These are phyloP conservation scores for Dinochytrium kinnereticum DNA, from an alignment of 371 early-diverging fungal species.

Conservation along the genomic window DNA sequence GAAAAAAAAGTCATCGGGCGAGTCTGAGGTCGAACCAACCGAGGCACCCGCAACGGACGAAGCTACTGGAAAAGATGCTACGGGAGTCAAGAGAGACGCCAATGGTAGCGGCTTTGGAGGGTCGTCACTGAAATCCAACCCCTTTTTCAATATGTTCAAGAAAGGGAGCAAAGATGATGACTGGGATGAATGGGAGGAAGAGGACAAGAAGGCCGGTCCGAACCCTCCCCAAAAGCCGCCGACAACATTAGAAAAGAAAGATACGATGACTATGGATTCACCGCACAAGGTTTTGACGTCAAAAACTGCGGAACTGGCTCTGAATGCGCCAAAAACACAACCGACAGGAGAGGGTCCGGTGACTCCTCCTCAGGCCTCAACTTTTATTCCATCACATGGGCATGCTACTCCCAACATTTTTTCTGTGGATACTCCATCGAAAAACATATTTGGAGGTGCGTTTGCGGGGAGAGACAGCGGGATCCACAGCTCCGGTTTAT, in stretches of 20 bases:
- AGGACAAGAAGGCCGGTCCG: not conserved
- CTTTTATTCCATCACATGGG: not conserved
- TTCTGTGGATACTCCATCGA: constrained; percentile 3
- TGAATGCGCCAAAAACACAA: too few relatives aligned
- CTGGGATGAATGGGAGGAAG: constrained; percentile 5
- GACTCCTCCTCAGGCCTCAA: not conserved
- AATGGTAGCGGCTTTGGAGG: too few relatives aligned
- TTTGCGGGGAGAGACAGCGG: constrained; percentile 27
- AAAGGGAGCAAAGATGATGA: constrained; percentile 3
- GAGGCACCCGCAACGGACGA: too few relatives aligned
- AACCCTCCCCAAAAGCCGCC: not conserved
- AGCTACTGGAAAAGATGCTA: too few relatives aligned
- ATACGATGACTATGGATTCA: too few relatives aligned
- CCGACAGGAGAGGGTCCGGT: not conserved
- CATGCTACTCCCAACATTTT: not conserved
- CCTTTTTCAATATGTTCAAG: not conserved
- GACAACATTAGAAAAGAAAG: not conserved
- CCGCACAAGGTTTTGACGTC: too few relatives aligned
- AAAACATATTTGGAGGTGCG: constrained; percentile 14
- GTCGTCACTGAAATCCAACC: not conserved
- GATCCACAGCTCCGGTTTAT: not conserved
- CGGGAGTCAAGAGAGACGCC: too few relatives aligned
- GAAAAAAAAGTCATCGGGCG: too few relatives aligned
- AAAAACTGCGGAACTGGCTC: too few relatives aligned
- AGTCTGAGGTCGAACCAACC: too few relatives aligned